Conservation (phyloP, 495 filamentous ascomycete genomes). For the Talaromyces adpressus region DNA sequence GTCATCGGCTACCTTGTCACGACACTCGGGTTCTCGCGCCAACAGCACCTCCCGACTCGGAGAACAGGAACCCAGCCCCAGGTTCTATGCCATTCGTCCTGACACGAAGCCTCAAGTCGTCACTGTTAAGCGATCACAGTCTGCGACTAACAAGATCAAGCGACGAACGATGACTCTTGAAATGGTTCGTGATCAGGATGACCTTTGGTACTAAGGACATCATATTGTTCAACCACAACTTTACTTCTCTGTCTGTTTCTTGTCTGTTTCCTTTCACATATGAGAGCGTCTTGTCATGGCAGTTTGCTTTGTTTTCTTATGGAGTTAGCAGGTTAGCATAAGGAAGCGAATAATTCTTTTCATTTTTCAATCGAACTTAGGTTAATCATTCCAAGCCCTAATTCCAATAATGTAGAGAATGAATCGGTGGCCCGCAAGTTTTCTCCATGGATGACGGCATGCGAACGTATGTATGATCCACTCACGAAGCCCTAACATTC, state of each 20-base stretch:
- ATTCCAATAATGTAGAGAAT: neutral
- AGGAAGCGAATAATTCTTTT: neutral
- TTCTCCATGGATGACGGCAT: constrained; percentile 9
- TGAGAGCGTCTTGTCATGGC: neutral
- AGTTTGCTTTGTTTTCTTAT: neutral
- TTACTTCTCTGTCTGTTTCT: neutral
- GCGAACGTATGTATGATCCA: constrained; percentile 5
- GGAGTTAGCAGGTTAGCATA: neutral
- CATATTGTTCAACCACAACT: constrained; percentile 2
- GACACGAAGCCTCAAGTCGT: neutral
- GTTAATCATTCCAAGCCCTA: neutral
- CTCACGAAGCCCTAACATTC: neutral
- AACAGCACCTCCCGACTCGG: neutral
- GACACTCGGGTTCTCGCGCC: neutral
- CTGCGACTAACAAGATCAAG: neutral
- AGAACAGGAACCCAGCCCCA: neutral
- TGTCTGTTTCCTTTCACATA: neutral
- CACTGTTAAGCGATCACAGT: constrained; percentile 9
- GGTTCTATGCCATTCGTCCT: neutral
- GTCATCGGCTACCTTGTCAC: neutral
- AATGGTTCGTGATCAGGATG: constrained; percentile 39
- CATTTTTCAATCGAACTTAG: neutral
- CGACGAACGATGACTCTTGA: constrained; percentile 26
- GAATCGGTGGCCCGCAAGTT: constrained; percentile 1
- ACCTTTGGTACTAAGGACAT: constrained; percentile 25